These are phyloP conservation scores for Aspergillus sp. DNA, from an alignment of 2,329 filamentous ascomycete species.

Conservation along the genomic window DNA sequence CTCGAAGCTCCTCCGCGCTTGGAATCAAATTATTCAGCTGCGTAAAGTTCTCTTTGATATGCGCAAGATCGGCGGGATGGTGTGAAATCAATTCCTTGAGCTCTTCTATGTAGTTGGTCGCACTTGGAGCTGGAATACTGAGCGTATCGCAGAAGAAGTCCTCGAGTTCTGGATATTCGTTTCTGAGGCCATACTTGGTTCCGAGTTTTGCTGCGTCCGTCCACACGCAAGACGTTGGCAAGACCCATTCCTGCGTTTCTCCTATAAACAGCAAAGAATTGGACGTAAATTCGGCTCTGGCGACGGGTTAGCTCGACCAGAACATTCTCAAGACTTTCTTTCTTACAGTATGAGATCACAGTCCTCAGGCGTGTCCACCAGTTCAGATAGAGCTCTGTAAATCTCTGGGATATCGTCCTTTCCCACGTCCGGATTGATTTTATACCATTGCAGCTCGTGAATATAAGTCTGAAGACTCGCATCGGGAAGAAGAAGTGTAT, in stretches of 20 bases:
- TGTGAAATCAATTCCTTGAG: not conserved
- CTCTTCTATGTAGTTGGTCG: not conserved
- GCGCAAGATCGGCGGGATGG: not conserved
- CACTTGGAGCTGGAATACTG: not conserved
- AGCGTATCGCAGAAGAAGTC: constrained; percentile 1
- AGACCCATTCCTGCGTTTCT: not conserved
- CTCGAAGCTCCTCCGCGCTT: not conserved
- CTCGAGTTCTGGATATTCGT: not conserved
- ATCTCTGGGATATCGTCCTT: not conserved
- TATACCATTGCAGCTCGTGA: not conserved
- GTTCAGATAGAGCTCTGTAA: not conserved
- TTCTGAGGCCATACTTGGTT: not conserved
- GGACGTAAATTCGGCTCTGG: not conserved
- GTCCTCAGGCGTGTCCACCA: not conserved
- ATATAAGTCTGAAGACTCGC: not conserved
- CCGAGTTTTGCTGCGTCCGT: not conserved
- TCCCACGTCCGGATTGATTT: not conserved
- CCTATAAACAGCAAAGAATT: too few relatives aligned
- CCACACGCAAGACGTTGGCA: constrained; percentile 1
- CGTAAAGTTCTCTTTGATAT: not conserved
- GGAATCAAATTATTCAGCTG: not conserved
- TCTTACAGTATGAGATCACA: not conserved
- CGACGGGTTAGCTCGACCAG: not conserved
- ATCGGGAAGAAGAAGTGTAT: constrained; percentile 2
- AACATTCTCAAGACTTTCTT: too few relatives aligned